Conservation (phyloP, 139 green algal genomes). For the Micractinium sp. region DNA sequence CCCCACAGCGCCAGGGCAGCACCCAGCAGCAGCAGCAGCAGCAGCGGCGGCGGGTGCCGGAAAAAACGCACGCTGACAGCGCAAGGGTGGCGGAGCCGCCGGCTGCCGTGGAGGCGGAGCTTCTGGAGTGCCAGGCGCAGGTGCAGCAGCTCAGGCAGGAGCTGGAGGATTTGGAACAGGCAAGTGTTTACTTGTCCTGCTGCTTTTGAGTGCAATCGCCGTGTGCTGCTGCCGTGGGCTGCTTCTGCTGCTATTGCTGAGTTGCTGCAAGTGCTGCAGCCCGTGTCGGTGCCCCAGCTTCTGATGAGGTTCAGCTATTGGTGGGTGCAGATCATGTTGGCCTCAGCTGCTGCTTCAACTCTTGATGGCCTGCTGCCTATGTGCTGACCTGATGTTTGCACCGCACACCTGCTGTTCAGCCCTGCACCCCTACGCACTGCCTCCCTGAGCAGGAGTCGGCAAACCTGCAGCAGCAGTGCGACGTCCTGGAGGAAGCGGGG, state of each 20-base stretch:
- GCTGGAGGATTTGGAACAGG: slow-evolving; percentile 26
- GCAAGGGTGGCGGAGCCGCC: background rate
- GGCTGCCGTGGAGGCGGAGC: slow-evolving; percentile 16
- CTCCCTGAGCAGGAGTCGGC: slow-evolving; percentile 7
- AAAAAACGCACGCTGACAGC: background rate
- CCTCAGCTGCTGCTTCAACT: too few species aligned
- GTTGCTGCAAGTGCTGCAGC: background rate
- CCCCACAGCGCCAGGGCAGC: background rate
- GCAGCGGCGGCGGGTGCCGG: background rate
- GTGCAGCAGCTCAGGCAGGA: background rate
- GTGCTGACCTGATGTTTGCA: background rate
- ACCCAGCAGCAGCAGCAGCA: slow-evolving; percentile 1
- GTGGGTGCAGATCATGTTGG: too few species aligned
- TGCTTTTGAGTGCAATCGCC: background rate
- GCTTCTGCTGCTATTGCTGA: background rate
- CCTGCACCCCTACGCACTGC: too few species aligned
- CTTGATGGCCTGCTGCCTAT: background rate
- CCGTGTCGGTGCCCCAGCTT: too few species aligned
- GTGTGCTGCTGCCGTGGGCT: too few species aligned
- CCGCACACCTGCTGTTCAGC: background rate
- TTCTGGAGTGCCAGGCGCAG: slow-evolving; percentile 25
- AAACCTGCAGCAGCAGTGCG: background rate
- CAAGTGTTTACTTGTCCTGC: background rate
- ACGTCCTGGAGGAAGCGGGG: background rate
- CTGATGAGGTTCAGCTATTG: too few species aligned